Evolutionary conservation across 106 monocot genomes (phyloP).

Genomic region (Dendrobium officinale): DNA sequence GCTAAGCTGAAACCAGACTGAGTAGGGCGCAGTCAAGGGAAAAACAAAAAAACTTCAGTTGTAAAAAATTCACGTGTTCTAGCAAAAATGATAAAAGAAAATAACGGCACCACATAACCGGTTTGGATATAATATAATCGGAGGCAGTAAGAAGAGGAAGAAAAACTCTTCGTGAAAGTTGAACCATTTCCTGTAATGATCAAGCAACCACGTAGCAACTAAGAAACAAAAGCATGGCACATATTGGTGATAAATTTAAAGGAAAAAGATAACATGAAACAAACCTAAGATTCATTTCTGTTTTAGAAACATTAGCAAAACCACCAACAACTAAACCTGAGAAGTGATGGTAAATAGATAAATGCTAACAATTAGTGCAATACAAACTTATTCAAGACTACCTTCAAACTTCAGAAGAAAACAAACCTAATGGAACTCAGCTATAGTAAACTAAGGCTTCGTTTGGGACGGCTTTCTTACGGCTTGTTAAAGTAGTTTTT

Average conservation of each 20-base stretch:
- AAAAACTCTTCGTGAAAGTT: conserved; percentile 99
- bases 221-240: background rate
- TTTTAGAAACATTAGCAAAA: conserved; percentile 83
- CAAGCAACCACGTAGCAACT: background rate
- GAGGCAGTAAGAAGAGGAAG: conserved; percentile 94
- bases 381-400: background rate
- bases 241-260: background rate
- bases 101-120: background rate
- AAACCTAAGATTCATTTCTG: conserved; percentile 78
- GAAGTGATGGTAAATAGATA: background rate
- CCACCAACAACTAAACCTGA: conserved; percentile 85
- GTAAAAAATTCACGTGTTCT: background rate
- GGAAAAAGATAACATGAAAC: background rate
- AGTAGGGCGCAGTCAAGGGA: conserved; percentile 66
- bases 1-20: conserved; percentile 99
- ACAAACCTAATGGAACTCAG: background rate
- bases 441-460: background rate
- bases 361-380: background rate
- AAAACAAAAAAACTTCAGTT: conserved; percentile 6
- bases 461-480: no score
- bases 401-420: background rate
- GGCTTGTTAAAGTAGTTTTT: no score
- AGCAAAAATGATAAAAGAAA: conserved; percentile 1
- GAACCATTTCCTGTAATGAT: conserved; percentile 66
- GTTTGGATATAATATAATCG: conserved; percentile 99